Conservation (phyloP, 345 rosid species). For the Corchorus olitorius region DNA sequence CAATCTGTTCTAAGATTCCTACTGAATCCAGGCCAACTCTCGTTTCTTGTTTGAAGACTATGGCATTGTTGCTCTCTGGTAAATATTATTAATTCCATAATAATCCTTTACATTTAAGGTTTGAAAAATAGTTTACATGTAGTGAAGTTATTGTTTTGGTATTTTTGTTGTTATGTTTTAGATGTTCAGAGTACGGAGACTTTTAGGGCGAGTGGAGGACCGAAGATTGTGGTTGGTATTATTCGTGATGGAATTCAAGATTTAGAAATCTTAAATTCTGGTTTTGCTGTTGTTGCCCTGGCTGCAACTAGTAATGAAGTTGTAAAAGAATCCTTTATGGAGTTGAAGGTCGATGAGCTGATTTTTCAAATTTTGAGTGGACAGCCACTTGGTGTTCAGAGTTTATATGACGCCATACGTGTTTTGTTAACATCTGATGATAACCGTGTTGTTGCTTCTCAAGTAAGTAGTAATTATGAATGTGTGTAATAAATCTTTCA, state of each 20-base stretch:
- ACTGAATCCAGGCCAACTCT: conserved; percentile 29
- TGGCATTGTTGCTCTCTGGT: conserved; percentile 70
- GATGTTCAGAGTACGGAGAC: conserved; percentile 72
- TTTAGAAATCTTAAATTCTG: conserved; percentile 50
- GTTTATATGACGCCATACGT: conserved; percentile 75
- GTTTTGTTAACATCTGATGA: conserved; percentile 86
- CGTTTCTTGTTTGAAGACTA: conserved; percentile 56
- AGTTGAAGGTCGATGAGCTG: conserved; percentile 72
- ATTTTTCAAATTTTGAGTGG: conserved; percentile 58
- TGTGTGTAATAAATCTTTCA: background rate
- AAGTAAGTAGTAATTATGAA: conserved; percentile 50
- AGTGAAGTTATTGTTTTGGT: background rate
- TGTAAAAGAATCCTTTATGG: conserved; percentile 79
- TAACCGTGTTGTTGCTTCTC: conserved; percentile 89
- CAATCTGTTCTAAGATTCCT: conserved; percentile 57
- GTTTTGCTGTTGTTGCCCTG: conserved; percentile 71
- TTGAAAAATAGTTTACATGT: background rate
- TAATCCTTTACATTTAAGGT: background rate
- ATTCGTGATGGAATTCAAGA: conserved; percentile 48
- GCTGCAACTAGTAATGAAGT: conserved; percentile 88
- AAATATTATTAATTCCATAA: conserved; percentile 10
- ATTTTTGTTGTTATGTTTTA: conserved; percentile 29
- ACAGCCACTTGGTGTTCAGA: conserved; percentile 33
- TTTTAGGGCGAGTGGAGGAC: conserved; percentile 61
- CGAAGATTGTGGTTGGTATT: conserved; percentile 49